A percentile compares a stretch with the other conserved stretches of the same genome.
Evolutionary conservation across 257 asterid genomes (phyloP).

Genomic region (Petrea volubilis): DNA sequence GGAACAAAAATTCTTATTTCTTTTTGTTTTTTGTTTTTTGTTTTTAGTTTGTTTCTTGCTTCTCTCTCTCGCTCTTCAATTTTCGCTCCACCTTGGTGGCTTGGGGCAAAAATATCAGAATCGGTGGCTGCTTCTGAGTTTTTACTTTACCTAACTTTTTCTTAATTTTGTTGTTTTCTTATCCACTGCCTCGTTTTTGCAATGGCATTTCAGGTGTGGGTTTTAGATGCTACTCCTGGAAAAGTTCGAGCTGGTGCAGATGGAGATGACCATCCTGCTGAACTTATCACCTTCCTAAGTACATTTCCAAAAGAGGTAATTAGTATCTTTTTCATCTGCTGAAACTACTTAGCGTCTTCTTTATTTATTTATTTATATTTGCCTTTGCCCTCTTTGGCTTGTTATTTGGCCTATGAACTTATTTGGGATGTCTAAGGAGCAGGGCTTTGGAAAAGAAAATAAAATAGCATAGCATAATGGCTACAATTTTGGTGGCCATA

Average conservation of each 20-base stretch:
- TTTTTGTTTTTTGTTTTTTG: too few species aligned
- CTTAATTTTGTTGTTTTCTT: neutral
- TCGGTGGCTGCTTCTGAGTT: neutral
- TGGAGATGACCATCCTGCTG: slow-evolving; percentile 98
- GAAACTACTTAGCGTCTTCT: slow-evolving; percentile 5
- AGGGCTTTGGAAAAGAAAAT: neutral
- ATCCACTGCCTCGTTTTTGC: slow-evolving; percentile 9
- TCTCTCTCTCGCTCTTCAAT: too few species aligned
- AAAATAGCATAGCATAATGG: neutral
- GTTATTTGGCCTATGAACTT: neutral
- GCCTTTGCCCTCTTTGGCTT: neutral
- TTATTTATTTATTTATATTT: neutral
- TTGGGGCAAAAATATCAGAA: neutral
- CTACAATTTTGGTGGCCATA: neutral
- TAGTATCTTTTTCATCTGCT: slow-evolving; percentile 14
- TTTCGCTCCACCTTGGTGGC: neutral
- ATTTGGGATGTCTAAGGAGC: neutral
- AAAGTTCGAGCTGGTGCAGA: slow-evolving; percentile 93
- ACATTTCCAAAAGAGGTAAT: slow-evolving; percentile 70
- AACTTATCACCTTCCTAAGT: slow-evolving; percentile 74
- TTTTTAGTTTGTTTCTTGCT: too few species aligned
- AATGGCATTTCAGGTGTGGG: slow-evolving; percentile 77
- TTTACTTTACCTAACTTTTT: neutral
- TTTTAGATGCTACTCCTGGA: slow-evolving; percentile 96
- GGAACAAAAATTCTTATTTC: neutral